Base-by-base conservation (phyloP, 1,139 yeast species). In the Kodamaea sp. region DNA sequence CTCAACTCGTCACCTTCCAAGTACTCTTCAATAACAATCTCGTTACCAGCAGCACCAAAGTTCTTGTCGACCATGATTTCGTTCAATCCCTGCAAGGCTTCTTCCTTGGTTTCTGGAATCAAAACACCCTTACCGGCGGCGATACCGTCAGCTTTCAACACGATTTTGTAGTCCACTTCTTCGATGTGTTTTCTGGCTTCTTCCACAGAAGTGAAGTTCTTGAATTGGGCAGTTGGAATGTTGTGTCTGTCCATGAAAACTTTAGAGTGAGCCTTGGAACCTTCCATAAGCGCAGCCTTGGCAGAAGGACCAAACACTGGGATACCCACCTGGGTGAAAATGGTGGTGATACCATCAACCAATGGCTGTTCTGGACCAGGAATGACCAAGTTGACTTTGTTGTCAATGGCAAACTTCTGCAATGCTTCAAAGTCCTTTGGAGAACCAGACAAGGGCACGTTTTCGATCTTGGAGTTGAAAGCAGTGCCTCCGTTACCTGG, bases 291-390 rank as follows among this genome's bases (percentile, higher is more conserved):
- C 7, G 99, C 97, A 42, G 98, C 98, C 53, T 76, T 75, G 28
- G 77, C 83, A 28, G 88, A 78, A 18, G 99, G 99, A 7, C 98
- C 99, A 64, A 94, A 94, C 18, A 90, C 96, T 24, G 97, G 95
- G 43, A 94, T 82, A 47, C 98, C 98, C 37, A 84, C 83, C 37
- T 71, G 72, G 38, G 69, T 63, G 72, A 92, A 90, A 33, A 71
- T 68, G 15, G 81, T 65, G 22, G 90, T 63, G 41, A 92, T 80
- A 29, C 99, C 99, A 55, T 92, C 97, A 25, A 92, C 97, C 44
- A 94, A 72, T 26, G 98, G 98, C 63, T 89, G 96, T 65, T 94
- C 99, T n/a, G 99, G 98, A 27, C 99, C 99, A 24, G 98, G 98
- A 32, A 94, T 74, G 9, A 89, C 98, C 44, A 94, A 72, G 34